Evolutionary conservation across 768 basidiomycete species (phyloP).

Genomic region (Tylopilus subfusipes): DNA sequence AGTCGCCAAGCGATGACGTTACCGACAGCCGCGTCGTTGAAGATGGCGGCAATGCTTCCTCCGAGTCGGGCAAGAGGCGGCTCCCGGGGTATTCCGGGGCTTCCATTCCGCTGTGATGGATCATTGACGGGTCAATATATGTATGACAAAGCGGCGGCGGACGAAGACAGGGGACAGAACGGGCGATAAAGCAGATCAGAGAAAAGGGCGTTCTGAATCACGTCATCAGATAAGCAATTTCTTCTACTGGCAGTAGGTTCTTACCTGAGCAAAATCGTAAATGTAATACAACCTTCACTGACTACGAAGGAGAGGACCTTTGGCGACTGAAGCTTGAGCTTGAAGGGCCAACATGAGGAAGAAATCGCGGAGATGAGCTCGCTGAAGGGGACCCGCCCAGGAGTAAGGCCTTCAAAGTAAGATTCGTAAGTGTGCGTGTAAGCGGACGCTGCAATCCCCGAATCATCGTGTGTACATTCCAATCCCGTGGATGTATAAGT

Average conservation of each 20-base stretch:
- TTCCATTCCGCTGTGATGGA: conserved; percentile 5
- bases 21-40: neutral
- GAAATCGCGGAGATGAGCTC: conserved; percentile 5
- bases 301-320: neutral
- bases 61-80: conserved; percentile 11
- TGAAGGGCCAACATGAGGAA: neutral
- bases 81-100: neutral
- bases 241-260: neutral
- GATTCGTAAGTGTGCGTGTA: neutral
- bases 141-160: neutral
- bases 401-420: neutral
- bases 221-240: neutral
- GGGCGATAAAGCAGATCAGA: neutral
- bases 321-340: neutral
- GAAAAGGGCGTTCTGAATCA: neutral
- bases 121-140: neutral
- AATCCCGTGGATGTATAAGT: neutral
- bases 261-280: neutral
- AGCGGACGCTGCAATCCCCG: neutral
- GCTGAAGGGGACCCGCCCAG: neutral
- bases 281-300: neutral
- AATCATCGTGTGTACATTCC: neutral
- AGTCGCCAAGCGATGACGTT: neutral
- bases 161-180: neutral
- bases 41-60: neutral